Base-by-base conservation (phyloP, 176 grass and related monocot species). In the Cenchrus americanus region DNA sequence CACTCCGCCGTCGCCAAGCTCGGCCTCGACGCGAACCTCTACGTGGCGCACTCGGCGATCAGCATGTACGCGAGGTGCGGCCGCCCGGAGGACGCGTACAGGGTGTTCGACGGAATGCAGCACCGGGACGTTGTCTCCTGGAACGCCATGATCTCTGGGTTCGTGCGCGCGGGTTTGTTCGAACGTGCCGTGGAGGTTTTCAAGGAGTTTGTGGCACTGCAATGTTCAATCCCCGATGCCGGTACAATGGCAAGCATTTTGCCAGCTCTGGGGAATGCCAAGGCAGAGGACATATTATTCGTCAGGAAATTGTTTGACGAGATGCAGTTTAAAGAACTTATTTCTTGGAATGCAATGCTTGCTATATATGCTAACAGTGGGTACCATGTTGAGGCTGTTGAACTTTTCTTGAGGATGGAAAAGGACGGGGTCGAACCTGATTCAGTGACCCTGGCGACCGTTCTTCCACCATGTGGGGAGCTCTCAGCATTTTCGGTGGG, bases 341-440 rank as follows among this genome's bases (percentile, higher is more conserved):
- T 97, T 75, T 83, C 89, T 61, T 97, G 92, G 89, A 97, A 97
- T 69, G 91, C 89, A 14, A 97, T 97, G 92, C 90, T 97, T 2
- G 71, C 94, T 22, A 86, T 92, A 43, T 94, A 92, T 75, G 64
- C 85, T 30, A 92, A 91, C 84, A 94, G 94, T 80, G 81, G 40
- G 6, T 83, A 80, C 83, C 79, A 88, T 77, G 68, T 55, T 32
- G 84, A 97, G 77, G 94, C 87, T 9, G 74, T 88, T 53, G 91
- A 97, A 24, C 71, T 97, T 34, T 94, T 92, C 75, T 71, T 70
- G 76, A 66, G 63, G 71, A 92, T 90, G 91, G 91, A 94, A 86
- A 88, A 90, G 75, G 79, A 85, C 21, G 86, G 73, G 53, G 34
- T 86, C 32, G 91, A 97, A 32, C 91, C 91, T 10, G 89, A 94